Evolutionary conservation across 768 basidiomycete species (phyloP), one percentile per base, ranked within the genome.

Genomic region (Dentipellis fragilis): DNA sequence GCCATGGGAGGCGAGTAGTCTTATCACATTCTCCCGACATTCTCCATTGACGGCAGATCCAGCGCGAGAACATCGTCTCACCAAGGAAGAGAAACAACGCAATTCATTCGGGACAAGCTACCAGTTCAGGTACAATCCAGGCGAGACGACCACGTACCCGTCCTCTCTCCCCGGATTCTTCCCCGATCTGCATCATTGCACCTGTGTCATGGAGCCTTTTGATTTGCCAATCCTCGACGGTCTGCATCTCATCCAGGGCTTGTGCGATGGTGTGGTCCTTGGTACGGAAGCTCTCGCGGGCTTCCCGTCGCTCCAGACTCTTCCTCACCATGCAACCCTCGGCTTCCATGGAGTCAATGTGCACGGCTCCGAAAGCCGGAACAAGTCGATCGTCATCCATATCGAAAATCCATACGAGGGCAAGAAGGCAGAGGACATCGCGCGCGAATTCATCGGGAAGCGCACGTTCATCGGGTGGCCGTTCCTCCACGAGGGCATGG

Each of bases 151-250:
- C 0, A 65, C 73, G 14, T 99, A 96, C 66, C 89, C 93, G 0
- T 96, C 95, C 0, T 95, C 96, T 2, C 72, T 94, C 1, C 93
- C 93, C 1, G 89, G 92, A 4, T 93, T 97, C 75, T 96, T 99
- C 80, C 94, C 96, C 10, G 78, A 90, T 22, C 71, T 99, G 14
- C 72, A 83, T 60, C 81, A 85, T 37, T 94, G 89, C 62, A 82
- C 80, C 16, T 95, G 91, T 68, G 71, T 71, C 55, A 87, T 83
- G 80, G 85, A 88, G 59, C 73, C 85, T 0, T 99, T 91, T 73
- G 80, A 94, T 63, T 78, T 98, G 9, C 96, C 96, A 0, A 93
- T 86, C 0, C 75, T 98, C 36, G 78, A 81, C 60, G 94, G 92
- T 2, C 77, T 96, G 14, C 85, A 92, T 62, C 79, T 96, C 42